These are phyloP conservation scores for Suillus tomentosus DNA, from an alignment of 768 basidiomycete genomes.

Conservation along the genomic window DNA sequence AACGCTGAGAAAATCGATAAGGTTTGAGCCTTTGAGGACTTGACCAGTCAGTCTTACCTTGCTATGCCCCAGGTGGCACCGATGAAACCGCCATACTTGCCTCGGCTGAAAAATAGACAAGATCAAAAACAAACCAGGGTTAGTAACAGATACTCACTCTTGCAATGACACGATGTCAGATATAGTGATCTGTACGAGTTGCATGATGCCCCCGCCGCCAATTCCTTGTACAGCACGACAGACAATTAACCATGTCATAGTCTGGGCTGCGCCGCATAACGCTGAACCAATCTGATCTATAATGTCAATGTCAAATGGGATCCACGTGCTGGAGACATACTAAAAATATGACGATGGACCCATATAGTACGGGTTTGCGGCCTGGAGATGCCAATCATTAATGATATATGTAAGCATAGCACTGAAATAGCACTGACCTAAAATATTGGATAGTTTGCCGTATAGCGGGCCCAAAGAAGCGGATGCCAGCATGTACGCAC, in stretches of 20 bases:
- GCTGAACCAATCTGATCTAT: conserved; percentile 36
- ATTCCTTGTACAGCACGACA: conserved; percentile 47
- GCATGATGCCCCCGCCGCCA: conserved; percentile 42
- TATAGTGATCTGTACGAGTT: conserved; percentile 40
- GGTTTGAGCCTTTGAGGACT: neutral
- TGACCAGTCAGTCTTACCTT: conserved; percentile 22
- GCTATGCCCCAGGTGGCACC: conserved; percentile 45
- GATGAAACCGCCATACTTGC: conserved; percentile 41
- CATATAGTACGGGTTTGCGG: conserved; percentile 40
- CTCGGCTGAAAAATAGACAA: conserved; percentile 31
- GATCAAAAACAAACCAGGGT: neutral
- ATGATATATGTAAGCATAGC: neutral
- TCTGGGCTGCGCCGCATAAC: conserved; percentile 46
- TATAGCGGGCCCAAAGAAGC: conserved; percentile 46
- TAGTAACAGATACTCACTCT: conserved; percentile 25
- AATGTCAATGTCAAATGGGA: neutral
- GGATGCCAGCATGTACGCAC: conserved; percentile 49
- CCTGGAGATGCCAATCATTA: conserved; percentile 22
- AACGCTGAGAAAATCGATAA: conserved; percentile 26
- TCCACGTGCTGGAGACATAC: conserved; percentile 18
- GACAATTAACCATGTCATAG: conserved; percentile 43
- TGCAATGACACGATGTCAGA: conserved; percentile 41
- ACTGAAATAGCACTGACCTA: conserved; percentile 27
- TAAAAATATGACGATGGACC: conserved; percentile 40
- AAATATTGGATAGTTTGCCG: conserved; percentile 47